phyloP scores from a whole-genome alignment of 2,329 filamentous ascomycete genomes.

The Phialemoniopsis sp. region DNA sequence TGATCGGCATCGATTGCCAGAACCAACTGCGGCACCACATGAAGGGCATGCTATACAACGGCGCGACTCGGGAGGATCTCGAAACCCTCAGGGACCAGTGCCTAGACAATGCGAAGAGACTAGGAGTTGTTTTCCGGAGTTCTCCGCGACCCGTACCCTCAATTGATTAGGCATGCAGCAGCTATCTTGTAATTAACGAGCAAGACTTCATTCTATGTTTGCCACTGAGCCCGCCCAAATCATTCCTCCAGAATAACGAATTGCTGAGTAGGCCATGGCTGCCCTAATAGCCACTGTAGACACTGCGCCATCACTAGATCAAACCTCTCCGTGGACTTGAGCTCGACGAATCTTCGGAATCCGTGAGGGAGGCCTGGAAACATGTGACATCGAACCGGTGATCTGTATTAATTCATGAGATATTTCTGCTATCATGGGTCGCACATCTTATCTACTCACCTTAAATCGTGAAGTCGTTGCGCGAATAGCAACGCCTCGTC shows the following conservation, averaged over 20 bases:
- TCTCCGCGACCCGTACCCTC: neutral
- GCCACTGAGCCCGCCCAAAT: too few species aligned
- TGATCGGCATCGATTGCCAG: conserved; percentile 6
- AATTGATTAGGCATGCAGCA: conserved; percentile 1
- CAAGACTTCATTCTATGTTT: neutral
- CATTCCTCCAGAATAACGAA: too few species aligned
- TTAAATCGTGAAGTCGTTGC: conserved; percentile 1
- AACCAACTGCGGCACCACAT: conserved; percentile 4
- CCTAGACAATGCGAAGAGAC: neutral
- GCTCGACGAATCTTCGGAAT: neutral
- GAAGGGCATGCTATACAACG: conserved; percentile 8
- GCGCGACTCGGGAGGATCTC: conserved; percentile 2
- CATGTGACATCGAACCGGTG: conserved; percentile 1
- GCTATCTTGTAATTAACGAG: neutral
- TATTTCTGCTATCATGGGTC: neutral
- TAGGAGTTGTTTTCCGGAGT: conserved; percentile 3
- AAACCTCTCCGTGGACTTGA: neutral
- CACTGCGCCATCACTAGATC: neutral
- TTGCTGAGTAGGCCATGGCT: too few species aligned
- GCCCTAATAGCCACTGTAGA: neutral
- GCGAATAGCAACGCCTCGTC: conserved; percentile 8
- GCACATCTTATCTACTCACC: conserved; percentile 1
- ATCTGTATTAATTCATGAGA: neutral
- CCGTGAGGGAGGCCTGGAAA: conserved; percentile 1
- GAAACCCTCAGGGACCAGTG: neutral